Base-by-base conservation (phyloP, 805 yeast genomes). In the Priceomyces medius region DNA sequence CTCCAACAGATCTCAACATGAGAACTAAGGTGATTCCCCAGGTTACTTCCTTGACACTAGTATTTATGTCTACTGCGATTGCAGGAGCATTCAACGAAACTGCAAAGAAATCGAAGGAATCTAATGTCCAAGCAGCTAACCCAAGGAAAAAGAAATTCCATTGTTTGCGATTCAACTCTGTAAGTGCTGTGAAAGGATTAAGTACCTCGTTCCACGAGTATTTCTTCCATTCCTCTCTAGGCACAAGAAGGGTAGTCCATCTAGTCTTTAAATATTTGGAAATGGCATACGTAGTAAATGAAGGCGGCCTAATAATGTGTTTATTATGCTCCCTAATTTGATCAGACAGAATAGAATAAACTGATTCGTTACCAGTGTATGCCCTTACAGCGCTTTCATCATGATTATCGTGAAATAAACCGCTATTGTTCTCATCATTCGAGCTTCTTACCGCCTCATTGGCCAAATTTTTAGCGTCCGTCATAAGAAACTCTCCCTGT, bases 141-240 rank as follows among this genome's bases (percentile, higher is more conserved):
- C 83, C 85, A 33, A 76, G 60, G 14, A 61, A 28, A 51, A 79
- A 78, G 59, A 71, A 76, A 34, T 71, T 61, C 85, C 86, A 81
- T 52, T 81, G 83, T 44, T 59, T 68, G 41, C 69, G 58, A 27
- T 68, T 70, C 54, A 85, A 68, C 47, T 59, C 58, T 8, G 59
- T 58, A 19, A 84, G 64, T 20, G 79, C 77, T 1, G 80, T 80
- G 45, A 86, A 58, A 2, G 95, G 95, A 57, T 86, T 85, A 27
- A 81, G 45, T 20, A 74, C 52, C 41, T 68, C 71, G 42, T 51
- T 50, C 58, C 68, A 64, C 38, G 73, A 46, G 41, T 57, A 62
- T 37, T 54, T 38, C 21, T 59, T 47, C 54, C 63, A 58, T 26
- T 68, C 76, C 42, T 63, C 73, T 18, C 73, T 64, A 8, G 83